A percentile compares a stretch with the other conserved stretches of the same genome.
Conservation (phyloP, 805 yeast genomes). For the Candida succiphila region DNA sequence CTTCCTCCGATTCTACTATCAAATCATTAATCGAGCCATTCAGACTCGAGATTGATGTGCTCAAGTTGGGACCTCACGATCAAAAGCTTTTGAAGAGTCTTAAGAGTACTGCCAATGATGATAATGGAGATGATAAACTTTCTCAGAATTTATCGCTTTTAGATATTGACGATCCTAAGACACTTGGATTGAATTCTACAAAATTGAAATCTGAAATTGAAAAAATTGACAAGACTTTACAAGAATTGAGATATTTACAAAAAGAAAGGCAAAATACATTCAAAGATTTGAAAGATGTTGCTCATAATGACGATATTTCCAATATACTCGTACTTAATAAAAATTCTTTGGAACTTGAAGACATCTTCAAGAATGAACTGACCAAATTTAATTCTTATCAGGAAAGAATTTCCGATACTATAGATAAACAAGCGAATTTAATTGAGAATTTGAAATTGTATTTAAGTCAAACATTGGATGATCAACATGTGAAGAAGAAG, state of each 20-base stretch:
- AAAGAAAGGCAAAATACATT: slow-evolving; percentile 54
- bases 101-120: slow-evolving; percentile 2
- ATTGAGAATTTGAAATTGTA: slow-evolving; percentile 32
- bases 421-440: slow-evolving; percentile 51
- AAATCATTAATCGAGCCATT: slow-evolving; percentile 35
- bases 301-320: slow-evolving; percentile 80
- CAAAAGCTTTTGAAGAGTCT: slow-evolving; percentile 26
- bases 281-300: slow-evolving; percentile 54
- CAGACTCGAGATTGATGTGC: slow-evolving; percentile 29
- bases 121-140: slow-evolving; percentile 2
- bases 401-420: slow-evolving; percentile 55
- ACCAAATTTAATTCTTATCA: slow-evolving; percentile 66
- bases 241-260: slow-evolving; percentile 52
- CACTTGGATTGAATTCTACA: background rate
- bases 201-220: slow-evolving; percentile 28
- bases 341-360: slow-evolving; percentile 35
- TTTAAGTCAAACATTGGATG: slow-evolving; percentile 36
- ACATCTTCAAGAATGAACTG: slow-evolving; percentile 59
- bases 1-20: slow-evolving; percentile 46
- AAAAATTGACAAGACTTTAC: slow-evolving; percentile 44
- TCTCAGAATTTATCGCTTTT: slow-evolving; percentile 33
- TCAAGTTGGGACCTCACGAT: slow-evolving; percentile 35
- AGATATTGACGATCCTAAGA: slow-evolving; percentile 50
- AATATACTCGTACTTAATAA: slow-evolving; percentile 60
- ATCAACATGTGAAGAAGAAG: slow-evolving; percentile 31